Base-by-base conservation (phyloP, 2,329 filamentous ascomycete species). In the Botryotinia globosa region DNA sequence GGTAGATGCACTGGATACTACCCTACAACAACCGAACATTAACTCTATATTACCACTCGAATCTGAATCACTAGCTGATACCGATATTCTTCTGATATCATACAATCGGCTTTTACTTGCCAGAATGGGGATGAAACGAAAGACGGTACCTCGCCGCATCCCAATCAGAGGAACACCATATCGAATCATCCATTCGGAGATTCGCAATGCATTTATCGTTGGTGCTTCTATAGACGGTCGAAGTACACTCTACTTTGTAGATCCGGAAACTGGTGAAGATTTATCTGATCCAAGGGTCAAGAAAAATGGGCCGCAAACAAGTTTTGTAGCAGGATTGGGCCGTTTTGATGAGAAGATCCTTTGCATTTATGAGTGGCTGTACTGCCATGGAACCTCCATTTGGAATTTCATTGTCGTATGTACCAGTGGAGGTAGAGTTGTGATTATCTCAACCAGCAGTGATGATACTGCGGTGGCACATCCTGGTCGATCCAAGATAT, bases 381-480 rank as follows among this genome's bases (percentile, higher is more conserved):
- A 87, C 74, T 81, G 83, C 45, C 87, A 87, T 72, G 84, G 87
- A 54, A 84, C 83, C n/a, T 87, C 86, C 72, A 85, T 82, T 0
- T 91, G 90, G 80, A 85, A 87, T 2, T 91, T 89, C 78, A 83
- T 93, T 45, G 84, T 93, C 22, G 85, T 92, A 18, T 85, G 87
- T 6, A 88, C 87, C 0, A 84, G 83, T 45, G 81, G 82, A 16
- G 89, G 89, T 1, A 83, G 85, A 8, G 81, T 92, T 20, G 77
- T 90, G 32, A 84, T 92, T 12, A 83, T 90, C 22, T 86, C 87
- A 1, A 83, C 86, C 10, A 79, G 70, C 79, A 80, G 7, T 34
- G 51, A 45, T 20, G 42, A 45, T n/a, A 14, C 51, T 32, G 37
- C 22, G 45, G 10, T 14, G 14, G 39, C 34, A 22, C 9, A 32